Base-by-base conservation (phyloP, 163 green algal genomes). In the Volvox carteri region DNA sequence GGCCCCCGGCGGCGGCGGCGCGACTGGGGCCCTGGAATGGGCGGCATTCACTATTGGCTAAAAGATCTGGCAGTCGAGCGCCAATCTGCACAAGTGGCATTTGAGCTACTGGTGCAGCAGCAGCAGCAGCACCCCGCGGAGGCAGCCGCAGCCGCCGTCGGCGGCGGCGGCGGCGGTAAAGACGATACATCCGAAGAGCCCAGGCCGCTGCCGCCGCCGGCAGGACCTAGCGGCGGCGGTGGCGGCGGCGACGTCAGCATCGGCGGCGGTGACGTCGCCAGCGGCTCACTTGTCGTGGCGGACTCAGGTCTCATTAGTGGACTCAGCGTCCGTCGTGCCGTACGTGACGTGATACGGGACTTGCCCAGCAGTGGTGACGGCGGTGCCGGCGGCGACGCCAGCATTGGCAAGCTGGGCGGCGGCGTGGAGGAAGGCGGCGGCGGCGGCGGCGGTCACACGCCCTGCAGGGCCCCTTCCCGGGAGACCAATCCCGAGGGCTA, bases 251-350 rank as follows among this genome's bases (percentile, higher is more conserved):
- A 65, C 54, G 54, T 19, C 54, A 12, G 8, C 7, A 23, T 28
- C 54, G 54, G 14, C 46, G 28, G 21, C 44, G 52, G 14, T 16
- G 9, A n/a, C n/a, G n/a, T n/a, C n/a, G n/a, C n/a, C n/a, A n/a
- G 52, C 54, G 65, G 81, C 46, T 72, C 21, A 3, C 33, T 87
- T 19, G 2, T 70, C 21, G 81, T 87, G 7, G 81, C 65, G 0
- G 81, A 87, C 65, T 41, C 28, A 12, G 81, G 81, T 46, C 65
- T 87, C 21, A 87, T 87, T 65, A 79, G 81, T 46, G 81, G 81
- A 2, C 5, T 56, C 21, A 80, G 65, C 50, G 8, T 44, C 12
- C 18, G 19, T 19, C 44, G 81, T 5, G 21, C 11, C 46, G 81
- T 46, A 6, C 33, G 19, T 5, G 81, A 54, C 11, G 81, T 87